These are phyloP conservation scores for Boletus pseudopeckii DNA, from an alignment of 768 basidiomycete genomes.

Conservation along the genomic window DNA sequence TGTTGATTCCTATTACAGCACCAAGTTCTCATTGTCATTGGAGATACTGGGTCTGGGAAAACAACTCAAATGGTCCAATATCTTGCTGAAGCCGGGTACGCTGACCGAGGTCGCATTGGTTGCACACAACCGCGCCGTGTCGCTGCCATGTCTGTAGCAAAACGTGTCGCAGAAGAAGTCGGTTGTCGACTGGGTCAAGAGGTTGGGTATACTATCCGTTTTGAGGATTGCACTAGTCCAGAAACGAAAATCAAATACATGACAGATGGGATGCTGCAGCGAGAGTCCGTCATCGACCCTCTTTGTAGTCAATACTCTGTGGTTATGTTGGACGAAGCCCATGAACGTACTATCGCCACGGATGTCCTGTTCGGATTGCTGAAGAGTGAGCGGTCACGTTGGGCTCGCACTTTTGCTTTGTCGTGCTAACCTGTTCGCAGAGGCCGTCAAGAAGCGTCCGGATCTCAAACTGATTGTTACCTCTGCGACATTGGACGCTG, in stretches of 20 bases:
- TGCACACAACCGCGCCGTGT: constrained; percentile 99
- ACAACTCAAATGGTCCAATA: constrained; percentile 99
- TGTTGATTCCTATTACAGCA: constrained; percentile 35
- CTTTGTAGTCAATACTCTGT: constrained; percentile 91
- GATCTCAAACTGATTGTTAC: constrained; percentile 98
- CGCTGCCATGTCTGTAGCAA: constrained; percentile 98
- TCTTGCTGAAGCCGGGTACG: constrained; percentile 90
- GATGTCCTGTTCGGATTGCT: constrained; percentile 95
- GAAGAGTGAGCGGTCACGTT: constrained; percentile 44
- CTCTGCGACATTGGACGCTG: constrained; percentile 97
- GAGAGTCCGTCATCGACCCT: constrained; percentile 95
- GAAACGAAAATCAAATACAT: constrained; percentile 99
- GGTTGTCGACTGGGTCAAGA: constrained; percentile 96
- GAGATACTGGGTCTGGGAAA: constrained; percentile 98
- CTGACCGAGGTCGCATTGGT: constrained; percentile 87
- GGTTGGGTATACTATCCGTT: constrained; percentile 98
- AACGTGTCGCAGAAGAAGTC: constrained; percentile 97
- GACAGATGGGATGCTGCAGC: constrained; percentile 99
- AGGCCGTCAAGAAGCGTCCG: constrained; percentile 90
- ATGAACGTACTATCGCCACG: constrained; percentile 97
- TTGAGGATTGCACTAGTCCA: constrained; percentile 98
- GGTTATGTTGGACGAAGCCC: constrained; percentile 98
- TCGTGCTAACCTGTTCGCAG: constrained; percentile 41
- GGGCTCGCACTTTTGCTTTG: not conserved
- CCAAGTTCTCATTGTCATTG: constrained; percentile 96